Conservation (phyloP, 495 filamentous ascomycete genomes). For the Xylaria acuta region DNA sequence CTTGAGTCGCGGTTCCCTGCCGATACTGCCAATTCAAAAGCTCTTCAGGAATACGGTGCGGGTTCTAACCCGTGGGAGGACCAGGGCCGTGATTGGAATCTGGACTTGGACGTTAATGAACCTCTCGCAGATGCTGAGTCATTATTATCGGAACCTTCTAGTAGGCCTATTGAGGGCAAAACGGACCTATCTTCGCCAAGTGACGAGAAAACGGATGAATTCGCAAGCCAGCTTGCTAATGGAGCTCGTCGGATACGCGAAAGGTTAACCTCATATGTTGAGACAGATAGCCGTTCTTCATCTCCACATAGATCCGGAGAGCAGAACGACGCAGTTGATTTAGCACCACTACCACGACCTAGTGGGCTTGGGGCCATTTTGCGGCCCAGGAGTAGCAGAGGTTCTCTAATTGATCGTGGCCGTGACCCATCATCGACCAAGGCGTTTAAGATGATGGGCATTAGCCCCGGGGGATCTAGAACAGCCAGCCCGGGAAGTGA, state of each 20-base stretch:
- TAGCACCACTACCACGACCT: conserved; percentile 49
- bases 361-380: conserved; percentile 69
- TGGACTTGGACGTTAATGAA: conserved; percentile 39
- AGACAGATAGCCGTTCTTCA: conserved; percentile 64
- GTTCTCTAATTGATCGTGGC: conserved; percentile 59
- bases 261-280: conserved; percentile 74
- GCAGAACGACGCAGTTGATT: conserved; percentile 43
- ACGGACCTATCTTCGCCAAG: conserved; percentile 57
- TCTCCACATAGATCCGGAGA: conserved; percentile 57
- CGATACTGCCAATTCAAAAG: conserved; percentile 31
- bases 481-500: conserved; percentile 58
- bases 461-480: conserved; percentile 60
- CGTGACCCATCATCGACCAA: conserved; percentile 59
- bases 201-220: conserved; percentile 76
- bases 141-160: conserved; percentile 44
- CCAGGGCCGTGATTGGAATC: conserved; percentile 30
- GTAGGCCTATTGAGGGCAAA: conserved; percentile 62
- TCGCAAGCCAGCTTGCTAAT: conserved; percentile 79
- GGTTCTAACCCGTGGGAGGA: conserved; percentile 62
- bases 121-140: conserved; percentile 34
- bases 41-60: conserved; percentile 36
- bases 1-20: conserved; percentile 49
- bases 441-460: conserved; percentile 74
- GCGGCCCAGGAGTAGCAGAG: conserved; percentile 69
- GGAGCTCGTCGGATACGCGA: conserved; percentile 80